A percentile compares a stretch with the other conserved stretches of the same genome.
Conservation (phyloP, 768 basidiomycete species). For the Pleurotus citrinopileatus region DNA sequence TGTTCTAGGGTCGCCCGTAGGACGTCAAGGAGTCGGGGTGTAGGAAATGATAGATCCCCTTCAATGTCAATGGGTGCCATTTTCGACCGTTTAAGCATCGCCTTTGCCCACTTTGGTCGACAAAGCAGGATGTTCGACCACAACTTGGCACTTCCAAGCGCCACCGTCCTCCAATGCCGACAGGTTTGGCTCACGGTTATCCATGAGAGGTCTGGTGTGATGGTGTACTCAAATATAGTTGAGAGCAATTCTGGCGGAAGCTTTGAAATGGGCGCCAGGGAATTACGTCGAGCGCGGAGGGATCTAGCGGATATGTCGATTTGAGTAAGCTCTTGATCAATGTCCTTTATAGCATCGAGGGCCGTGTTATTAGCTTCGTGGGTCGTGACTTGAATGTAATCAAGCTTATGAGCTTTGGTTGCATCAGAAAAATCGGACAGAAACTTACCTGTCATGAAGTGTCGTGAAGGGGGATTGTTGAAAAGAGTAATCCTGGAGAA, state of each 20-base stretch:
- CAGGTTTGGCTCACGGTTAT: conserved; percentile 38
- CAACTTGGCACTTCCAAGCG: conserved; percentile 35
- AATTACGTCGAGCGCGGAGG: conserved; percentile 34
- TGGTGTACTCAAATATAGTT: conserved; percentile 28
- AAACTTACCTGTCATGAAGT: conserved; percentile 9
- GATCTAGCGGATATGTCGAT: conserved; percentile 30
- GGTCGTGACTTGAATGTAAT: conserved; percentile 2
- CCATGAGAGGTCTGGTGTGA: conserved; percentile 24
- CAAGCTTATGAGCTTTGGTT: background rate
- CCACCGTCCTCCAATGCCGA: conserved; percentile 41
- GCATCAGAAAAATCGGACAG: background rate
- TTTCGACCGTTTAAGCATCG: conserved; percentile 44
- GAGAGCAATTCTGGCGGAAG: conserved; percentile 43
- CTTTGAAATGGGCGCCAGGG: conserved; percentile 30
- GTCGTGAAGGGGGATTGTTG: conserved; percentile 4
- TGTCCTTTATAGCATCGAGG: conserved; percentile 21
- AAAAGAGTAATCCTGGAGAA: conserved; percentile 4
- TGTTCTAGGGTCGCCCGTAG: conserved; percentile 29
- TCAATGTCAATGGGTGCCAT: conserved; percentile 31
- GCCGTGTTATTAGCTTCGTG: background rate
- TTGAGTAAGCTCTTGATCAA: conserved; percentile 34
- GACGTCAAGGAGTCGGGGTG: conserved; percentile 23
- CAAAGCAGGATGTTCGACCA: conserved; percentile 37
- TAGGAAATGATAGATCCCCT: conserved; percentile 21
- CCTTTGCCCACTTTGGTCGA: conserved; percentile 33